phyloP scores from a whole-genome alignment of 2,329 filamentous ascomycete species.

The Ascochyta fabae region DNA sequence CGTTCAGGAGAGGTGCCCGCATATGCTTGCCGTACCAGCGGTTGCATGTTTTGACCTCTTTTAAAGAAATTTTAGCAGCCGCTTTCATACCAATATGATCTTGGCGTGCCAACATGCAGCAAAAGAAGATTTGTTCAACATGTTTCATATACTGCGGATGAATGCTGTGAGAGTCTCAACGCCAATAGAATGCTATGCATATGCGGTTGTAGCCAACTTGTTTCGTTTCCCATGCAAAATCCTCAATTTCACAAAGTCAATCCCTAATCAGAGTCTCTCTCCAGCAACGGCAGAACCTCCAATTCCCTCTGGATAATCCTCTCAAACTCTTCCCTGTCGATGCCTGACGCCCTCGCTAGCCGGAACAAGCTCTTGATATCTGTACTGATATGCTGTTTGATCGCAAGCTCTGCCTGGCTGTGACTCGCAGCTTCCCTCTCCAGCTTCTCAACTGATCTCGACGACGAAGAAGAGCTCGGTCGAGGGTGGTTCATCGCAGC shows the following conservation, averaged over 20 bases:
- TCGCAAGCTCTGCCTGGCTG: conserved; percentile 71
- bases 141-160: background rate
- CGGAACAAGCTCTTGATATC: conserved; percentile 79
- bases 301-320: conserved; percentile 73
- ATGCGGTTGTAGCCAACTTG: background rate
- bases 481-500: conserved; percentile 42
- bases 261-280: conserved; percentile 55
- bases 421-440: conserved; percentile 63
- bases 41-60: background rate
- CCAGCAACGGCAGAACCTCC: conserved; percentile 72
- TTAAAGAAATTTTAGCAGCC: no score
- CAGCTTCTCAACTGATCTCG: conserved; percentile 63
- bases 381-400: conserved; percentile 80
- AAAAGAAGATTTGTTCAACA: background rate
- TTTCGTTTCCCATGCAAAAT: background rate
- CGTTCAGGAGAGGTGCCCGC: background rate
- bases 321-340: conserved; percentile 77
- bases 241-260: background rate
- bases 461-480: conserved; percentile 51
- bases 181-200: conserved; percentile 3
- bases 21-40: background rate
- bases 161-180: conserved; percentile 3
- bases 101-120: background rate
- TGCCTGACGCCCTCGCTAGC: conserved; percentile 72
- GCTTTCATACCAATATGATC: no score